Percentiles rank a stretch among this genome's conserved stretches.
Evolutionary conservation across 495 filamentous ascomycete genomes (phyloP).

Genomic region (Neurospora sp.): DNA sequence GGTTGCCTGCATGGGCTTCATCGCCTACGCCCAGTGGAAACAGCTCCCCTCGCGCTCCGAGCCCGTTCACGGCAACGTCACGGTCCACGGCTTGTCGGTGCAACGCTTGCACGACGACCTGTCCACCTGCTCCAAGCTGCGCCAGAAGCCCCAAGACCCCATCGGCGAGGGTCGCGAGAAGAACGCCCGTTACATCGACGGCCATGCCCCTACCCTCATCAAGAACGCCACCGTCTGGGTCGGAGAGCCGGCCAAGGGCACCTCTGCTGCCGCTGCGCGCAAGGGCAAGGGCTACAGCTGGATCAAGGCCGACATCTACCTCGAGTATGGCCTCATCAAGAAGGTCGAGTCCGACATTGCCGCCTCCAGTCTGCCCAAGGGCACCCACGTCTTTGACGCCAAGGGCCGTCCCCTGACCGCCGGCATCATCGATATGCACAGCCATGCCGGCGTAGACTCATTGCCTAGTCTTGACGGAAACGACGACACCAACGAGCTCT

Average conservation of each 20-base stretch:
- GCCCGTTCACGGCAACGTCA: constrained; percentile 7
- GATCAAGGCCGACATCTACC: constrained; percentile 34
- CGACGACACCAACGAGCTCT: constrained; percentile 43
- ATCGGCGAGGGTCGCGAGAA: constrained; percentile 33
- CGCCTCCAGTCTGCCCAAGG: constrained; percentile 17
- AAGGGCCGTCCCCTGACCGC: constrained; percentile 49
- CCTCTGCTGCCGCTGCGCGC: constrained; percentile 31
- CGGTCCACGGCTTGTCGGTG: constrained; percentile 21
- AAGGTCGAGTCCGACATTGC: constrained; percentile 27
- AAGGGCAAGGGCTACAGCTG: constrained; percentile 38
- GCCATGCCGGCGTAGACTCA: constrained; percentile 40
- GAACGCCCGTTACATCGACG: constrained; percentile 39
- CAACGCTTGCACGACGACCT: constrained; percentile 32
- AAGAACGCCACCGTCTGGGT: constrained; percentile 44
- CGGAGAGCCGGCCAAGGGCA: constrained; percentile 36
- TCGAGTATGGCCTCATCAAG: constrained; percentile 40
- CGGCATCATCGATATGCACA: constrained; percentile 61
- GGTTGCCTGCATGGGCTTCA: constrained; percentile 31
- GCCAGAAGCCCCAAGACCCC: constrained; percentile 32
- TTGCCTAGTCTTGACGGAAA: constrained; percentile 32
- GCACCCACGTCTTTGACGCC: constrained; percentile 39
- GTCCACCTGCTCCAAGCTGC: constrained; percentile 27
- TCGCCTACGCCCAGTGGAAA: constrained; percentile 38
- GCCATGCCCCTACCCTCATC: constrained; percentile 37
- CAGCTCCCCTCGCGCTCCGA: constrained; percentile 21